A percentile compares a stretch with the other conserved stretches of the same genome.
Conservation (phyloP, 305 asterid genomes). For the Andrographis paniculata region DNA sequence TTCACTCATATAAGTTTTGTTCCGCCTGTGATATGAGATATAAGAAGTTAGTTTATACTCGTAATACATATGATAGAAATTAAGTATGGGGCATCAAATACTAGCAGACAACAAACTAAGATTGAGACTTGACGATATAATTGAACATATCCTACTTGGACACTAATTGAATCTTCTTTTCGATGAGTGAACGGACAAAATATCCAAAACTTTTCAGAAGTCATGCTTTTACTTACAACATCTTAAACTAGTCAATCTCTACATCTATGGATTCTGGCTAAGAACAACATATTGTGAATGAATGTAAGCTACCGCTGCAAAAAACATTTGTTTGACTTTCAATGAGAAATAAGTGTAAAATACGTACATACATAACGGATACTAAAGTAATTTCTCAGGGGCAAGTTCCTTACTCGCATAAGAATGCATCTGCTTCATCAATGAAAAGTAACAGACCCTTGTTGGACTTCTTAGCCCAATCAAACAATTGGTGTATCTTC, state of each 20-base stretch:
- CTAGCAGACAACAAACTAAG: too few relatives aligned
- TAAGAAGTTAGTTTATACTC: background rate
- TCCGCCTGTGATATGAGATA: constrained; percentile 41
- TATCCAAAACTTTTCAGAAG: too few relatives aligned
- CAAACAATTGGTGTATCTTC: constrained; percentile 89
- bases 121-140: too few relatives aligned
- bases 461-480: constrained; percentile 94
- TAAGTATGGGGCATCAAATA: background rate
- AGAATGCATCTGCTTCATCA: constrained; percentile 98
- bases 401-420: constrained; percentile 80
- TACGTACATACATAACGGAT: background rate
- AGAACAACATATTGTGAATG: background rate
- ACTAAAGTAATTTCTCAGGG: background rate
- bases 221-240: too few relatives aligned
- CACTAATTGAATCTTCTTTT: too few relatives aligned
- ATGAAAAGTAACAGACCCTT: constrained; percentile 87
- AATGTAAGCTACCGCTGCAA: background rate
- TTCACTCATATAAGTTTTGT: constrained; percentile 95
- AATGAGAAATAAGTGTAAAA: background rate
- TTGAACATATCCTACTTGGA: too few relatives aligned
- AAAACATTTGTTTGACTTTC: background rate
- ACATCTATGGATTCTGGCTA: background rate
- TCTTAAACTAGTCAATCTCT: too few relatives aligned
- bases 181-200: too few relatives aligned
- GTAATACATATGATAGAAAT: background rate